These are phyloP conservation scores for Dacryopinax primogenitus DNA, from an alignment of 768 basidiomycete genomes.

Conservation along the genomic window DNA sequence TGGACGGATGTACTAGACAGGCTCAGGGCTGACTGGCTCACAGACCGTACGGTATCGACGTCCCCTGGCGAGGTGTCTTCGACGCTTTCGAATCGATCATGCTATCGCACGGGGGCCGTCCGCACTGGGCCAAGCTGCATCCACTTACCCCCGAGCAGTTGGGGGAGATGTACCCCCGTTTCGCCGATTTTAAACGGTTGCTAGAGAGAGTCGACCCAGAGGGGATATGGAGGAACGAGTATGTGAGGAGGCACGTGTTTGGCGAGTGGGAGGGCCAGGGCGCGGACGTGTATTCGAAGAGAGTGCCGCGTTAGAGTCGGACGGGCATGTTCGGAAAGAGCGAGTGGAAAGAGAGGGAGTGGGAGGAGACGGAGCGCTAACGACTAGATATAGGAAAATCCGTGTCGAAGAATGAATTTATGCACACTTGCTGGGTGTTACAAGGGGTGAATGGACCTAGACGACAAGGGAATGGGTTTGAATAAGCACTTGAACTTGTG, in stretches of 20 bases:
- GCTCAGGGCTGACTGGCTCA: neutral
- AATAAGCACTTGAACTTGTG: too few species aligned
- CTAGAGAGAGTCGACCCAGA: constrained; percentile 51
- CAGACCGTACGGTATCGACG: constrained; percentile 75
- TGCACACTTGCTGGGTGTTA: too few species aligned
- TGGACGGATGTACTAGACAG: neutral
- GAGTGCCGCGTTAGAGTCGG: neutral
- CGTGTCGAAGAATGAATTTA: too few species aligned
- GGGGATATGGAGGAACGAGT: constrained; percentile 50
- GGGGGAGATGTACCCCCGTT: constrained; percentile 61
- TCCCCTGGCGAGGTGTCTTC: constrained; percentile 72
- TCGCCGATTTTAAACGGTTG: constrained; percentile 60
- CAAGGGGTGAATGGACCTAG: too few species aligned
- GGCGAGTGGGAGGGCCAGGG: constrained; percentile 31
- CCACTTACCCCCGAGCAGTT: constrained; percentile 50
- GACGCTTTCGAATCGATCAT: constrained; percentile 61
- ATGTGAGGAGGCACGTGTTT: constrained; percentile 76
- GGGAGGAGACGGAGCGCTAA: too few species aligned
- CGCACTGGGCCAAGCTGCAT: constrained; percentile 97
- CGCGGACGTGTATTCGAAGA: neutral
- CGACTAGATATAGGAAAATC: too few species aligned
- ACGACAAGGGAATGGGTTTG: too few species aligned
- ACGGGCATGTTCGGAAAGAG: too few species aligned
- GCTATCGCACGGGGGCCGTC: constrained; percentile 56
- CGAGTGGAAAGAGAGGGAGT: too few species aligned